Conservation (phyloP, 306 rosid genomes). For the Lotus japonicus region DNA sequence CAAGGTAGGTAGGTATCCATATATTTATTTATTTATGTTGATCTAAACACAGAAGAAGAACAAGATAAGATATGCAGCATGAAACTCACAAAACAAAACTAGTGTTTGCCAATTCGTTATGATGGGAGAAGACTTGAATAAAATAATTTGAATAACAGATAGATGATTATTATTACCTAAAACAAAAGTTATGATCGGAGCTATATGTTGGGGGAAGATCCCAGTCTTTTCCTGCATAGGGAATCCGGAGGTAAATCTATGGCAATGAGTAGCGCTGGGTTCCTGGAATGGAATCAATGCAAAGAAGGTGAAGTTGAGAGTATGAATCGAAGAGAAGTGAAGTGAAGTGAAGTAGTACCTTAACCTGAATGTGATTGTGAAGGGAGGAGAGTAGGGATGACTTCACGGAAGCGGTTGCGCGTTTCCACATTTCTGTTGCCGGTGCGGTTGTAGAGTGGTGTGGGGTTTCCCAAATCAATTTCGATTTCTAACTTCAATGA, state of each 20-base stretch:
- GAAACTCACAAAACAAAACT: neutral
- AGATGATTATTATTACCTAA: conserved; percentile 54
- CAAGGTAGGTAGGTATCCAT: no score
- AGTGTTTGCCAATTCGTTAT: no score
- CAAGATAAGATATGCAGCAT: neutral
- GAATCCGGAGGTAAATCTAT: conserved; percentile 32
- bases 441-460: neutral
- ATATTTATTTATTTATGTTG: neutral
- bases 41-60: neutral
- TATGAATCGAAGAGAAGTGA: neutral
- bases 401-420: conserved; percentile 13
- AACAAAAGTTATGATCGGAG: conserved; percentile 66
- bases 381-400: neutral
- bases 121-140: no score
- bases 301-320: neutral
- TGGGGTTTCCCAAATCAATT: neutral
- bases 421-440: conserved; percentile 22
- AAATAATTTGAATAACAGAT: no score
- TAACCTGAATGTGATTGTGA: neutral
- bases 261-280: conserved; percentile 14
- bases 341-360: neutral
- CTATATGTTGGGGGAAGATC: conserved; percentile 12
- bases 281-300: no score
- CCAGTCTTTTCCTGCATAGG: conserved; percentile 54
- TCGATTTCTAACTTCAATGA: no score